Evolutionary conservation across 2,329 filamentous ascomycete species (phyloP).

Genomic region (Xylariaceae sp.): DNA sequence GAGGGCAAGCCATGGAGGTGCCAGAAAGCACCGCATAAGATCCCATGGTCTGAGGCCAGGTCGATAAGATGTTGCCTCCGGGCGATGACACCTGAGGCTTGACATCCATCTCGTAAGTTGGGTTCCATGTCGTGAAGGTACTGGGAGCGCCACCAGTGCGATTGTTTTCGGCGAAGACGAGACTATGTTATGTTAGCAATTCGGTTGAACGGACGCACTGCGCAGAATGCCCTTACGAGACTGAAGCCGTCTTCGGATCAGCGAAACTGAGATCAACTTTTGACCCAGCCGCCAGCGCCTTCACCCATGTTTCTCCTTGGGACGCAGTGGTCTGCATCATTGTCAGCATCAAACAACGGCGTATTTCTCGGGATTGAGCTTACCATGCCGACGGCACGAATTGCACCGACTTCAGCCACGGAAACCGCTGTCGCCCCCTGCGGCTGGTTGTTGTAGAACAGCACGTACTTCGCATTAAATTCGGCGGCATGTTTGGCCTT

Average conservation of each 20-base stretch:
- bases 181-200: slow-evolving; percentile 27
- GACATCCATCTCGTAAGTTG: slow-evolving; percentile 52
- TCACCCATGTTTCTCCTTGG: slow-evolving; percentile 42
- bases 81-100: slow-evolving; percentile 54
- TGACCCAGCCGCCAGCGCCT: slow-evolving; percentile 39
- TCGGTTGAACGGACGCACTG: neutral
- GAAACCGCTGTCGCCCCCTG: slow-evolving; percentile 35
- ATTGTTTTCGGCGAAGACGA: slow-evolving; percentile 37
- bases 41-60: slow-evolving; percentile 44
- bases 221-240: slow-evolving; percentile 21
- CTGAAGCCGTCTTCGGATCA: slow-evolving; percentile 35
- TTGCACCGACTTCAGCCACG: slow-evolving; percentile 16
- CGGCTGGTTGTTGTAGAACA: slow-evolving; percentile 54
- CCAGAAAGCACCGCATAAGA: slow-evolving; percentile 51
- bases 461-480: slow-evolving; percentile 54
- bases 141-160: slow-evolving; percentile 48
- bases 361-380: neutral
- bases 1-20: slow-evolving; percentile 56
- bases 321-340: slow-evolving; percentile 30
- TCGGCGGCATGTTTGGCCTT: slow-evolving; percentile 50
- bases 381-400: slow-evolving; percentile 28
- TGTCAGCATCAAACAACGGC: slow-evolving; percentile 17
- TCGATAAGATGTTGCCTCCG: slow-evolving; percentile 55
- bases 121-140: slow-evolving; percentile 54
- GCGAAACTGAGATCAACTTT: slow-evolving; percentile 42